Base-by-base conservation (phyloP, 148 eudicot genomes). In the Camellia japonica region DNA sequence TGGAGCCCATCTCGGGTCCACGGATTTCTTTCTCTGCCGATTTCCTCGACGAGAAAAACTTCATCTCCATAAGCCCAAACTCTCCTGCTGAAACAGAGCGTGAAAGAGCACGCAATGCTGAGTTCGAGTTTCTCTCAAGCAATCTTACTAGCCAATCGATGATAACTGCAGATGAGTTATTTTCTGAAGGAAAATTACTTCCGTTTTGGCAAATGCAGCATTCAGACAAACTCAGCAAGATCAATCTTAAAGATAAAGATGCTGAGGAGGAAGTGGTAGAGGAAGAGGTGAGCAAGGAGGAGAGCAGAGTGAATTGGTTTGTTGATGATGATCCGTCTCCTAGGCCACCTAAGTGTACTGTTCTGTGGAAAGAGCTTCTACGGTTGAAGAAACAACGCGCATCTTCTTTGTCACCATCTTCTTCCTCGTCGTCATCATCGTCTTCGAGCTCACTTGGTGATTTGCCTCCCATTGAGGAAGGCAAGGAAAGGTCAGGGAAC, bases 311-410 rank as follows among this genome's bases (percentile, higher is more conserved):
- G 62, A 85, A 68, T 54, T 96, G 99, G 99, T 93, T 86, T 79
- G 82, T 91, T 4, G 98, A 95, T 19, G 99, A 96, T 49, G 98
- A 93, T 67, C 99, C 99, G 6, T 96, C 99, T 19, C 99, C 99
- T 3, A 87, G 98, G 54, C 99, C 99, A 2, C 99, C 99, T 4
- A 92, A 86, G 42, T 96, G 99, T 79, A 92, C 98, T 3, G 98
- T 93, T 2, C 56, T 96, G n/a, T 96, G 99, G 99, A 96, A 96
- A 71, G 99, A 96, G 82, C 58, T 96, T 43, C 52, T 96, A 13
- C 81, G 94, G 76, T 60, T 96, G 84, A 91, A 85, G 82, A 92
- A 95, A 55, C 87, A 86, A 20, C 84, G 89, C 6, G 68, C 83
- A 23, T 73, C 87, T 41, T 64, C 89, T 0, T 76, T 90, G 2